These are phyloP conservation scores for Cladosporium phlei DNA, from an alignment of 2,329 filamentous ascomycete genomes.

Conservation along the genomic window DNA sequence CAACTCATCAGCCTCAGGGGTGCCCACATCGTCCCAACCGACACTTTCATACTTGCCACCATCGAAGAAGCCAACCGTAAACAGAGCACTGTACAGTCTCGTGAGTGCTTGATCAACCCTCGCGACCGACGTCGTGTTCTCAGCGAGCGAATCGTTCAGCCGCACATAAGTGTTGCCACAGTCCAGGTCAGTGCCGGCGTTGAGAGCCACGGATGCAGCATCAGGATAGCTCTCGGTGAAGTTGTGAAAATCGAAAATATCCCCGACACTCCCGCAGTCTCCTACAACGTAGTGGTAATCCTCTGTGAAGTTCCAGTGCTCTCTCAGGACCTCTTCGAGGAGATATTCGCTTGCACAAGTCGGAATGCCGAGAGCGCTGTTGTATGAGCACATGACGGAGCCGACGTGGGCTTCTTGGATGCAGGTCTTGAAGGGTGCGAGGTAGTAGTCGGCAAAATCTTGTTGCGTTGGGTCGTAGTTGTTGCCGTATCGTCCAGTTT, in stretches of 20 bases:
- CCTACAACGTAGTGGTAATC: constrained; percentile 55
- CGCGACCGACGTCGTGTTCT: constrained; percentile 39
- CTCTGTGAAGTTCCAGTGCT: constrained; percentile 57
- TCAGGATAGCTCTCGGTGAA: constrained; percentile 37
- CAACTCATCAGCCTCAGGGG: constrained; percentile 48
- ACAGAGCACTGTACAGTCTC: constrained; percentile 49
- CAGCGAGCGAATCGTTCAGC: constrained; percentile 38
- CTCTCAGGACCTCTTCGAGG: constrained; percentile 55
- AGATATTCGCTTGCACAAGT: constrained; percentile 58
- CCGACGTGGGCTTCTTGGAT: constrained; percentile 37
- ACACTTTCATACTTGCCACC: constrained; percentile 46
- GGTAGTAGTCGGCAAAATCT: constrained; percentile 59
- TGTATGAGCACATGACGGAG: constrained; percentile 54
- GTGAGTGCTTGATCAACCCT: constrained; percentile 46
- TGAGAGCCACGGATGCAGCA: constrained; percentile 45
- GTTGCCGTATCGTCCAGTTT: constrained; percentile 38
- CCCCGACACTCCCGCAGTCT: constrained; percentile 59
- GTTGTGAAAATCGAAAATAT: constrained; percentile 48
- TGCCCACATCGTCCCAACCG: constrained; percentile 51
- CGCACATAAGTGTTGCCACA: constrained; percentile 46
- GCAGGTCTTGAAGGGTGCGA: constrained; percentile 56
- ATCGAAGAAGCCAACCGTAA: constrained; percentile 55
- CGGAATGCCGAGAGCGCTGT: constrained; percentile 56
- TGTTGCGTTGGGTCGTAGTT: constrained; percentile 54
- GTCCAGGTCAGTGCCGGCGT: constrained; percentile 49